A percentile compares a stretch with the other conserved stretches of the same genome.
Conservation (phyloP, 129 eudicot genomes). For the Escallonia herrerae region DNA sequence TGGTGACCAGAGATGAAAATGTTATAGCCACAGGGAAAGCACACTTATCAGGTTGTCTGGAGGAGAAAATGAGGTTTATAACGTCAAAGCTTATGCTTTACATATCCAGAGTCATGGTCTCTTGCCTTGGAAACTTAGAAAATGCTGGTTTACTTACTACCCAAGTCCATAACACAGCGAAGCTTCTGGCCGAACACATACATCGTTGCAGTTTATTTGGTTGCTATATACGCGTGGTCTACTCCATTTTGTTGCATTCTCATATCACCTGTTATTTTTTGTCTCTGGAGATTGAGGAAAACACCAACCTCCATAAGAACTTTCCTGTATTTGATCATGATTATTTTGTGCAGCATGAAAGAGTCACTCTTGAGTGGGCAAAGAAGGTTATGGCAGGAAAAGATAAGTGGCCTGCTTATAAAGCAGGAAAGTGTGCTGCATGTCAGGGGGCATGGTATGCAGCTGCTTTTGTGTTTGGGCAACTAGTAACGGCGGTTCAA, state of each 20-base stretch:
- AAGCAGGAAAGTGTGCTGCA: slow-evolving; percentile 66
- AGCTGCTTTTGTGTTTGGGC: slow-evolving; percentile 59
- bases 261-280: slow-evolving; percentile 12
- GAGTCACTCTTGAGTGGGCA: slow-evolving; percentile 33
- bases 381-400: slow-evolving; percentile 33
- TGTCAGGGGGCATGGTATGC: slow-evolving; percentile 71
- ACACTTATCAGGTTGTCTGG: slow-evolving; percentile 9
- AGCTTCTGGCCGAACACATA: slow-evolving; percentile 35
- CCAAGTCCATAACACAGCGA: slow-evolving; percentile 28
- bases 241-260: slow-evolving; percentile 37
- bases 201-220: slow-evolving; percentile 37
- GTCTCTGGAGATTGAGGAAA: slow-evolving; percentile 19
- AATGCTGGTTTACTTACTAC: slow-evolving; percentile 22
- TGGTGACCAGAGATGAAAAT: slow-evolving; percentile 25
- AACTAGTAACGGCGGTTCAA: slow-evolving; percentile 29
- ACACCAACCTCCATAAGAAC: slow-evolving; percentile 1
- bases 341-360: slow-evolving; percentile 32
- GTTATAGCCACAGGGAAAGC: slow-evolving; percentile 3
- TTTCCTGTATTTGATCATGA: slow-evolving; percentile 16
- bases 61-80: slow-evolving; percentile 6
- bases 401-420: slow-evolving; percentile 69
- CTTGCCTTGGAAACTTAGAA: slow-evolving; percentile 42
- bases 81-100: slow-evolving; percentile 32
- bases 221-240: slow-evolving; percentile 27
- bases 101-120: slow-evolving; percentile 30